Percentiles rank a stretch among this genome's conserved stretches.
phyloP scores from a whole-genome alignment of 192 early-diverging fungal species.

The Cetraspora pellucida region DNA sequence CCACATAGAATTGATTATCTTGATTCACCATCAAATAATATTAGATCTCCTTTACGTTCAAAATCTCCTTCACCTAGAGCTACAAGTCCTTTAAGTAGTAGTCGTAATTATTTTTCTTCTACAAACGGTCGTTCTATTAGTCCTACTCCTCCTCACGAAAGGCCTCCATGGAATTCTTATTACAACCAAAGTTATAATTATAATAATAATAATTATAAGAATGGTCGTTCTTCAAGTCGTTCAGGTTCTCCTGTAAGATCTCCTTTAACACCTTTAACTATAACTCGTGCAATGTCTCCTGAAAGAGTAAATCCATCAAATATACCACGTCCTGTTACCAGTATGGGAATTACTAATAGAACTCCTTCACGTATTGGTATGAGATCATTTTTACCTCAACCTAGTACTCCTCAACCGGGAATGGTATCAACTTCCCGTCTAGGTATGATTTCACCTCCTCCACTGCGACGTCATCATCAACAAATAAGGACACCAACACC shows the following conservation, averaged over 20 bases:
- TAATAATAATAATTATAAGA: constrained; percentile 20
- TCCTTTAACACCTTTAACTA: no score
- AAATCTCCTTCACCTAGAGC: constrained; percentile 32
- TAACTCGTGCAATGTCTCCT: constrained; percentile 11
- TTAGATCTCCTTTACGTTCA: constrained; percentile 19
- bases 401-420: constrained; percentile 20
- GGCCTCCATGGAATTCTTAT: constrained; percentile 24
- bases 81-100: constrained; percentile 15
- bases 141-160: not conserved
- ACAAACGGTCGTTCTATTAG: not conserved
- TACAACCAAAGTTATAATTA: constrained; percentile 8
- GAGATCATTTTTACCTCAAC: constrained; percentile 12
- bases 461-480: not conserved
- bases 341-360: constrained; percentile 26
- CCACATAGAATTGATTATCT: constrained; percentile 12
- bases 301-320: constrained; percentile 9
- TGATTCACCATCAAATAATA: constrained; percentile 19
- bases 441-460: constrained; percentile 7
- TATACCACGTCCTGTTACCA: constrained; percentile 35
- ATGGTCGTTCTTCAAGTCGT: constrained; percentile 15
- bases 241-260: constrained; percentile 20
- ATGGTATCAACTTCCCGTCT: constrained; percentile 16
- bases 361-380: constrained; percentile 17
- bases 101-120: not conserved
- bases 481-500: constrained; percentile 8